Base-by-base conservation (phyloP, 2,329 filamentous ascomycete genomes). In the Biscogniauxia mediterranea region DNA sequence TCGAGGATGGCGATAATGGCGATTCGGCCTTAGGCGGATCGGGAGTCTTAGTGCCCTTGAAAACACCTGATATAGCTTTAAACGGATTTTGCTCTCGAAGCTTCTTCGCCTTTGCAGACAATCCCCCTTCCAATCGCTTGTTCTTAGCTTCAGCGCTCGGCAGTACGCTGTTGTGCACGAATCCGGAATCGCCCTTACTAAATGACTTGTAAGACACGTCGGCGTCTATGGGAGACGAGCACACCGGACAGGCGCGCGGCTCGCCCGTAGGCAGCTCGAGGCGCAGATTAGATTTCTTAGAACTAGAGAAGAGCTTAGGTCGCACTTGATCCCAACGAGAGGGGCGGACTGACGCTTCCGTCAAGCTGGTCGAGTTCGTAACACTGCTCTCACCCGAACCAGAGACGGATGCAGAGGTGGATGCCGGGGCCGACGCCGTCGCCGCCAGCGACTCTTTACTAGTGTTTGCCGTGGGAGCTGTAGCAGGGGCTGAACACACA, bases 401-500 rank as follows among this genome's bases (percentile, higher is more conserved):
- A 25, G 54, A 52, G 20, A 21, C 32, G 6, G 21, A n/a, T 6
- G 54, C 54, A 1, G 54, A 38, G 17, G 25, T 20, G 5, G 54
- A 42, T n/a, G 26, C 32, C n/a, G 21, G 1, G 2, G 54, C 54
- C 17, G 54, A 20, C 8, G 25, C 38, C 17, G 54, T 21, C 20
- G n/a, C 54, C 26, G 54, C 32, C 17, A 38, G 25, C 4, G 54
- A 55, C 11, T 52, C 51, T 19, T 52, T 26, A 20, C 23, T 38
- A 3, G n/a, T 23, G 32, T 46, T 46, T 5, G 23, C 59, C n/a
- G 21, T 52, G 0, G 50, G 3, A 19, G 55, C 5, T 8, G 71
- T 67, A 13, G 74, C 69, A 53, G 71, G 72, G 21, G 66, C 67
- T 5, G 73, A 70, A 58, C 73, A 75, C 56, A 65, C 68, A 66